Evolutionary conservation across 352 stramenopile genomes (phyloP), one percentile per base, ranked within the genome.

Genomic region (Pythium apleroticum): DNA sequence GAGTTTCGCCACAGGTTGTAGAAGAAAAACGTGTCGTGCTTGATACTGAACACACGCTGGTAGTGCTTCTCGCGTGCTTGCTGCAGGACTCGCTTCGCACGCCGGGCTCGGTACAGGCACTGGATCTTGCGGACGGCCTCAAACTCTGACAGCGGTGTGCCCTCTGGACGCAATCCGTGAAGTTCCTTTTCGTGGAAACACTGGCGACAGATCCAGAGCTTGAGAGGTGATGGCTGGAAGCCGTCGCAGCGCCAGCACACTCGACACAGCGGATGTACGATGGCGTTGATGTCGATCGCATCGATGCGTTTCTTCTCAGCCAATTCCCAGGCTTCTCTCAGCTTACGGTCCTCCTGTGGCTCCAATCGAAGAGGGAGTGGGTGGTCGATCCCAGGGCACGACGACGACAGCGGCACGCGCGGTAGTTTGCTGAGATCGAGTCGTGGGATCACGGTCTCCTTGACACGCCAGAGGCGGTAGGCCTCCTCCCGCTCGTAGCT

Each of bases 111-210:
- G 48, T 77, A 90, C 6, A 90, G 67, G 41, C 80, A 86, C 67
- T 93, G 84, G 14, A 93, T 60, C 67, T 91, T 94, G 15, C 83
- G 78, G 9, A 91, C 71, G 12, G 85, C 85, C 60, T 94, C 84
- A 50, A 88, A 91, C 54, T 94, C 81, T 6, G 75, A 68, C 55
- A 94, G 73, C 0, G 66, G 68, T 12, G 69, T 64, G 3, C 73
- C 78, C 35, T 71, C 59, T 4, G 60, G 66, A 24, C 85, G 78
- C 5, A 61, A 9, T 5, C 85, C 83, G 39, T 94, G 85, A 0
- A 91, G 72, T 19, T 90, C 72, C 43, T 86, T 87, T 59, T 89
- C 80, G 30, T 94, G 85, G 31, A 74, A 81, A 45, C 85, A 94
- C 41, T 86, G 69, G 3, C 83, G 83, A 52, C 85, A 94, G 28